phyloP scores from a whole-genome alignment of 371 early-diverging fungal genomes.

The Rhizopus stolonifer region DNA sequence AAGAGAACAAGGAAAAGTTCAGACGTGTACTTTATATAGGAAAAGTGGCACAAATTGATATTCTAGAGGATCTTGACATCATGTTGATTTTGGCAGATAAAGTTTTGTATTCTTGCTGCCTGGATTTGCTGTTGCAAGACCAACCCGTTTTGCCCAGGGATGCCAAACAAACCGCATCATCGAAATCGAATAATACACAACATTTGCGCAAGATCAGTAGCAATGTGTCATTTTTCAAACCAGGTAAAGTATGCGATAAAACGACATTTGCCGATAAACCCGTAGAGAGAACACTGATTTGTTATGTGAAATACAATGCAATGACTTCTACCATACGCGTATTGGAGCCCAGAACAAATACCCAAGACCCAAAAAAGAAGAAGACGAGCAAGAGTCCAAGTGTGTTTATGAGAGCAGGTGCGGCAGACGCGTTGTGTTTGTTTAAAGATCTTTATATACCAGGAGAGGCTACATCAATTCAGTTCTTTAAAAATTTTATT shows the following conservation, averaged over 20 bases:
- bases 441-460: constrained; percentile 90
- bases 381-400: constrained; percentile 46
- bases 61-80: constrained; percentile 67
- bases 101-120: constrained; percentile 66
- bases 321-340: constrained; percentile 70
- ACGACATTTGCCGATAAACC: constrained; percentile 23
- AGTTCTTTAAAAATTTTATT: constrained; percentile 77
- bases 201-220: constrained; percentile 66
- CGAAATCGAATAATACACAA: background rate
- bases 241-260: constrained; percentile 68
- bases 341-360: constrained; percentile 59
- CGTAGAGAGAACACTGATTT: constrained; percentile 49
- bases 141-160: constrained; percentile 19
- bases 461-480: constrained; percentile 77
- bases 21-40: constrained; percentile 66
- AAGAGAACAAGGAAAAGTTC: constrained; percentile 18
- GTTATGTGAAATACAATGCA: constrained; percentile 67
- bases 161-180: constrained; percentile 3
- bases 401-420: constrained; percentile 34
- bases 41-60: constrained; percentile 77
- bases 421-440: constrained; percentile 49
- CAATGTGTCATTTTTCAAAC: constrained; percentile 83
- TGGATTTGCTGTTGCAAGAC: constrained; percentile 49
- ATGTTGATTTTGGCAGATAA: constrained; percentile 80
- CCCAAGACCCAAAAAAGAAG: constrained; percentile 38